Evolutionary conservation across 306 rosid genomes (phyloP).

Genomic region (Geum urbanum): DNA sequence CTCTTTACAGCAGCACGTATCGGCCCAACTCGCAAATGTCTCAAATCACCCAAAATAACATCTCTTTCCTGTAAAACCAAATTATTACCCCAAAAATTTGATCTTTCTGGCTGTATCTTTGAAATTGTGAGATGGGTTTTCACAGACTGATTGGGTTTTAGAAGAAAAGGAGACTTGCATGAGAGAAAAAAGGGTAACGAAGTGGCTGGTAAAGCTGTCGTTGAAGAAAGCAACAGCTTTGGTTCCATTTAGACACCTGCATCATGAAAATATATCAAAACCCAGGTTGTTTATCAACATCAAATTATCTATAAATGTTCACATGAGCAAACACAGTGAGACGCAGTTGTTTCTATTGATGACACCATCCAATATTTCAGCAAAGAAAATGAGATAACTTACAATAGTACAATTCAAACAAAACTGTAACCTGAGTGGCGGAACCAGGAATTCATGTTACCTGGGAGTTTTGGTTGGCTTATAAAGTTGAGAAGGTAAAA

Average conservation of each 20-base stretch:
- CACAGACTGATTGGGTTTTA: conserved; percentile 25
- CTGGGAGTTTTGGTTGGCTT: too few species aligned
- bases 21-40: conserved; percentile 32
- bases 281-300: background rate
- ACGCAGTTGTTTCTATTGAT: background rate
- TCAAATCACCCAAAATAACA: conserved; percentile 19
- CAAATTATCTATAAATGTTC: background rate
- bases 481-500: too few species aligned
- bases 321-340: background rate
- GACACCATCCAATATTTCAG: too few species aligned
- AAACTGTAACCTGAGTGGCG: background rate
- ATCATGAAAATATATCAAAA: background rate
- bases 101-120: conserved; percentile 32
- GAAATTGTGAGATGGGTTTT: conserved; percentile 36
- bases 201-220: conserved; percentile 35
- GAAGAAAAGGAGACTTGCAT: conserved; percentile 29
- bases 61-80: conserved; percentile 33
- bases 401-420: too few species aligned
- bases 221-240: conserved; percentile 37
- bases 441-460: too few species aligned
- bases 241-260: conserved; percentile 43
- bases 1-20: conserved; percentile 72
- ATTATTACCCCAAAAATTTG: conserved; percentile 46
- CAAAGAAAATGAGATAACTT: too few species aligned
- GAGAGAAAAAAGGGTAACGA: conserved; percentile 55